Conservation (phyloP, 2,329 filamentous ascomycete species). For the Exophiala sp. region DNA sequence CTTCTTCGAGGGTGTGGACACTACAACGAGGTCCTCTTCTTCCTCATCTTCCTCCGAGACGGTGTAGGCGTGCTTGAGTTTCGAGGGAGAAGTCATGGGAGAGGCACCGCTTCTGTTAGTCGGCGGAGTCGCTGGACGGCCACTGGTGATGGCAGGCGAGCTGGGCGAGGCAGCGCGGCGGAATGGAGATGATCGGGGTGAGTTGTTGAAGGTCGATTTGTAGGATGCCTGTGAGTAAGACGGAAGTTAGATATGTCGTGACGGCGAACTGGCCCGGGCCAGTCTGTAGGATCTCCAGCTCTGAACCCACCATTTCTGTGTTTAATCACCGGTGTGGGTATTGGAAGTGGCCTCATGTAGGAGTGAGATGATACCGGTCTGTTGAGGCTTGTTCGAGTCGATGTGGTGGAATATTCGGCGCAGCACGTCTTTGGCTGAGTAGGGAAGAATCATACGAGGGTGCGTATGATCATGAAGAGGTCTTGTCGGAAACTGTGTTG, state of each 20-base stretch:
- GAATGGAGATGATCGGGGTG: constrained; percentile 64
- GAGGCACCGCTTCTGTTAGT: constrained; percentile 37
- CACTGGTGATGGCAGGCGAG: constrained; percentile 53
- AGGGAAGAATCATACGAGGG: too few species aligned
- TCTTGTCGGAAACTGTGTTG: too few species aligned
- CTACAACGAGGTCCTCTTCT: constrained; percentile 23
- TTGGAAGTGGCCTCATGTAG: constrained; percentile 1
- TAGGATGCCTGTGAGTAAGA: constrained; percentile 17
- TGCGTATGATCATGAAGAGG: too few species aligned
- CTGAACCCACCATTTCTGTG: constrained; percentile 15
- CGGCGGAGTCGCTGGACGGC: constrained; percentile 44
- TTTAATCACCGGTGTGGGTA: constrained; percentile 1
- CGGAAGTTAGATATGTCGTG: constrained; percentile 3
- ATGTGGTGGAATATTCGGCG: too few species aligned
- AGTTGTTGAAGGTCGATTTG: constrained; percentile 48
- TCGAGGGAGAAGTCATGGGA: constrained; percentile 43
- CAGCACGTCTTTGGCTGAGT: too few species aligned
- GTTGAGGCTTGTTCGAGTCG: too few species aligned
- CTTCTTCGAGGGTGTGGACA: constrained; percentile 39
- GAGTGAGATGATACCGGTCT: neutral
- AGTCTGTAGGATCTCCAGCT: too few species aligned
- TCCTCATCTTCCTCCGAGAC: constrained; percentile 38
- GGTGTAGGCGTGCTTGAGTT: constrained; percentile 44
- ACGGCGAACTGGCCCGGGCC: too few species aligned
- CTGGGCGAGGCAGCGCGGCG: constrained; percentile 59